Conservation (phyloP, 805 yeast genomes). For the Kuraishia cidri region DNA sequence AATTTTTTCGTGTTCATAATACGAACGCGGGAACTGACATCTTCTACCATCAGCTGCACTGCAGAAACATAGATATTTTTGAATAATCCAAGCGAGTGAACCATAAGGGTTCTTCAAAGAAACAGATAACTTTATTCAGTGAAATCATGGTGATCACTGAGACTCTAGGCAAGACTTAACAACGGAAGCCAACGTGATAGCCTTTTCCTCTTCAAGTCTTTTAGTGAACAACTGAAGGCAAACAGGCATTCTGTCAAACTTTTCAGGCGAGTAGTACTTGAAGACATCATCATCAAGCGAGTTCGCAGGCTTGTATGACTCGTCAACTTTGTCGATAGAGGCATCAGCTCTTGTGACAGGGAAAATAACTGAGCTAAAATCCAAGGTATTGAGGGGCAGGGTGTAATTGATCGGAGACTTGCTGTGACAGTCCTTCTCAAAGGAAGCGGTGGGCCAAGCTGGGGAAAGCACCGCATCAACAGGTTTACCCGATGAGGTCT, state of each 20-base stretch:
- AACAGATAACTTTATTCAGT: too few relatives aligned
- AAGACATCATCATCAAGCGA: slow-evolving; percentile 34
- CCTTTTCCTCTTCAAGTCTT: slow-evolving; percentile 51
- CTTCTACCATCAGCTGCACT: too few relatives aligned
- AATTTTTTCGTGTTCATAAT: too few relatives aligned
- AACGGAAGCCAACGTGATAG: slow-evolving; percentile 25
- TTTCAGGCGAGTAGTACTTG: slow-evolving; percentile 35
- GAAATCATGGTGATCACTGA: too few relatives aligned
- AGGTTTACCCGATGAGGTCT: slow-evolving; percentile 25
- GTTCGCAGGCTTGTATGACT: slow-evolving; percentile 19
- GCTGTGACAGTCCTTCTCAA: too few relatives aligned
- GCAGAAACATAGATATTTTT: too few relatives aligned
- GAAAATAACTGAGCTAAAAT: slow-evolving; percentile 33
- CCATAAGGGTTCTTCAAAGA: too few relatives aligned
- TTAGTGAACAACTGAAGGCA: slow-evolving; percentile 45
- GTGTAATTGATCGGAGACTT: slow-evolving; percentile 50
- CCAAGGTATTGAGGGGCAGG: slow-evolving; percentile 41
- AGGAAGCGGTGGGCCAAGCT: slow-evolving; percentile 30
- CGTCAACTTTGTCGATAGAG: slow-evolving; percentile 16
- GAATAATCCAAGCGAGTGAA: too few relatives aligned
- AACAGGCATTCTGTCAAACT: slow-evolving; percentile 42
- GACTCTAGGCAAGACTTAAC: too few relatives aligned
- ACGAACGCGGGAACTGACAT: too few relatives aligned
- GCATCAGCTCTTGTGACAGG: slow-evolving; percentile 33
- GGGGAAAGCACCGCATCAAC: slow-evolving; percentile 43